Evolutionary conservation across 1,284 basidiomycete genomes (phyloP).

Genomic region (Coniophora puteana): DNA sequence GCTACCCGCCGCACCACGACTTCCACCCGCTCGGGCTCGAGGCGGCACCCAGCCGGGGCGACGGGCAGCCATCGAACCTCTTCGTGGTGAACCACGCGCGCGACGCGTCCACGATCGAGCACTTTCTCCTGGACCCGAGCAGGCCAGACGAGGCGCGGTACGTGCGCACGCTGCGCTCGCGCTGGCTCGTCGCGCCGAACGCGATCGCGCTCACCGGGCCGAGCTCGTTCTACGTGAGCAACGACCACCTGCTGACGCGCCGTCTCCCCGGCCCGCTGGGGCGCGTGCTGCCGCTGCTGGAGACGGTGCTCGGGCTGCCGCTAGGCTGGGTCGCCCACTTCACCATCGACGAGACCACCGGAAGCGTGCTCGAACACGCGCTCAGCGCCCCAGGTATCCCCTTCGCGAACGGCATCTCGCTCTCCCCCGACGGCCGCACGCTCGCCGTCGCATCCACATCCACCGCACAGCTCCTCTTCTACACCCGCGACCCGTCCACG

Average conservation of each 20-base stretch:
- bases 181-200: constrained; percentile 60
- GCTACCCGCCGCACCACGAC: constrained; percentile 43
- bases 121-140: constrained; percentile 50
- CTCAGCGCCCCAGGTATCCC: constrained; percentile 46
- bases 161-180: constrained; percentile 54
- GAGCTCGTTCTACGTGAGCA: constrained; percentile 61
- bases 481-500: constrained; percentile 38
- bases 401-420: constrained; percentile 65
- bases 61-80: constrained; percentile 47
- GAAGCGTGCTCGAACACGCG: constrained; percentile 31
- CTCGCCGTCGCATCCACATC: constrained; percentile 57
- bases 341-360: constrained; percentile 31
- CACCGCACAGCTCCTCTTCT: constrained; percentile 44
- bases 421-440: constrained; percentile 45
- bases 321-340: constrained; percentile 58
- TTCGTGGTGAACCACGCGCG: constrained; percentile 67
- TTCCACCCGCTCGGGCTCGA: constrained; percentile 61
- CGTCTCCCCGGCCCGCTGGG: constrained; percentile 51
- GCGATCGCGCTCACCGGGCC: constrained; percentile 58
- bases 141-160: constrained; percentile 39
- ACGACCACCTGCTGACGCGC: constrained; percentile 67
- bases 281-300: constrained; percentile 45
- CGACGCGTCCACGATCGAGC: constrained; percentile 54
- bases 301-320: constrained; percentile 54
- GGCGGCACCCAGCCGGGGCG: constrained; percentile 41